phyloP scores from a whole-genome alignment of 768 basidiomycete genomes.

The Rhodosporidiobolus odoratus region DNA sequence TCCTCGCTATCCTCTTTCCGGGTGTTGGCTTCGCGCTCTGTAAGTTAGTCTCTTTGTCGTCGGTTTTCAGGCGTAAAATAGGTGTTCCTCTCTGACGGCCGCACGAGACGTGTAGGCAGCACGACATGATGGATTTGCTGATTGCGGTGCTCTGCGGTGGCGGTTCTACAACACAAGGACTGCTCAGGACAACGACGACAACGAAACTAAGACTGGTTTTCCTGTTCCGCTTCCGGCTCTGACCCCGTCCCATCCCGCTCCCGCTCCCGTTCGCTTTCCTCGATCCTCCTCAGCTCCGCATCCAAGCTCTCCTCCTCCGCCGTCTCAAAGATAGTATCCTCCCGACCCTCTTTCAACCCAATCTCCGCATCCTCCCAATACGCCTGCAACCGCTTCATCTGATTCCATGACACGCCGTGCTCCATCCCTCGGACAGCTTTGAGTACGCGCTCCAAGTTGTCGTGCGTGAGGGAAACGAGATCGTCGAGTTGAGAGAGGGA shows the following conservation, averaged over 20 bases:
- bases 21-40: not conserved
- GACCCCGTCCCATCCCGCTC: too few species aligned
- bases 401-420: not conserved
- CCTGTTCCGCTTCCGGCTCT: too few species aligned
- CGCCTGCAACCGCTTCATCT: not conserved
- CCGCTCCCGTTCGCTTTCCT: not conserved
- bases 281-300: not conserved
- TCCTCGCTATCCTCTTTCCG: not conserved
- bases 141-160: not conserved
- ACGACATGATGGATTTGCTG: too few species aligned
- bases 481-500: not conserved
- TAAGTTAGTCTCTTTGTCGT: too few species aligned
- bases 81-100: too few species aligned
- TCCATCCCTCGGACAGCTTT: not conserved
- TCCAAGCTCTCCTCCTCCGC: not conserved
- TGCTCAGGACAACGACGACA: not conserved
- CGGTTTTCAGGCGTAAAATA: too few species aligned
- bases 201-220: not conserved
- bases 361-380: slow-evolving; percentile 1
- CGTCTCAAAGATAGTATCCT: not conserved
- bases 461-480: not conserved
- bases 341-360: not conserved
- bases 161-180: not conserved
- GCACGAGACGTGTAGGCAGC: too few species aligned
- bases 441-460: not conserved